Evolutionary conservation across 805 yeast genomes (phyloP).

Genomic region (Metschnikowia amazonensis): DNA sequence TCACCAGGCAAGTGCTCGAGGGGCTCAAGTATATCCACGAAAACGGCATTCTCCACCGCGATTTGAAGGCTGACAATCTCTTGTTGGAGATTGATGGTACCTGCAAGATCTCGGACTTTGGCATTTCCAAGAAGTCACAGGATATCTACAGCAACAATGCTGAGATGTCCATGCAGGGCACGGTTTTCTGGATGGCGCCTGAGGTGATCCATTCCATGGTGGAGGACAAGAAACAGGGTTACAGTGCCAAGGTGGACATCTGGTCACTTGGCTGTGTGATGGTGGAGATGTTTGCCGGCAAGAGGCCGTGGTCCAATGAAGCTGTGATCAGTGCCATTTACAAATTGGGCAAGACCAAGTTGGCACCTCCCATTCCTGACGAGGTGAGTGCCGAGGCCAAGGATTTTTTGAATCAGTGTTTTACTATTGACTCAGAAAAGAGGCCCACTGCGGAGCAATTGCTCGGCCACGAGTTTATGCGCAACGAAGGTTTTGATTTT

Average conservation of each 20-base stretch:
- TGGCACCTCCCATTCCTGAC: conserved; percentile 96
- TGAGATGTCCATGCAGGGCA: conserved; percentile 98
- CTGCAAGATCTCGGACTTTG: conserved; percentile 94
- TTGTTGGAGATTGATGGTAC: conserved; percentile 87
- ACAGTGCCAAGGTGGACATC: conserved; percentile 95
- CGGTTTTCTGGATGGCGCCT: conserved; percentile 99
- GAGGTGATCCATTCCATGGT: conserved; percentile 88
- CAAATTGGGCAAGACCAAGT: conserved; percentile 76
- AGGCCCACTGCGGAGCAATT: conserved; percentile 83
- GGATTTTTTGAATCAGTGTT: conserved; percentile 72
- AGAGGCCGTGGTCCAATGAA: conserved; percentile 94
- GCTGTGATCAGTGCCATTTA: conserved; percentile 95
- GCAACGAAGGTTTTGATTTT: conserved; percentile 45
- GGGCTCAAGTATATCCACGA: conserved; percentile 89
- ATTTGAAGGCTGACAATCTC: conserved; percentile 90
- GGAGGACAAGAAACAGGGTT: conserved; percentile 76
- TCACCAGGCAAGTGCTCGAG: conserved; percentile 74
- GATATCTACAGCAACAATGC: conserved; percentile 89
- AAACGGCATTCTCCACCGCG: conserved; percentile 86
- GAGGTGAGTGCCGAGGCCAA: conserved; percentile 71
- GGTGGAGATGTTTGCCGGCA: conserved; percentile 95
- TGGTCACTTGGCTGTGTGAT: conserved; percentile 99
- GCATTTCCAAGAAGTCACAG: conserved; percentile 73
- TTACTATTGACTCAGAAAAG: conserved; percentile 66
- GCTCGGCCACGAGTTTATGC: conserved; percentile 51